Evolutionary conservation across 108 stramenopile species (phyloP).

Genomic region (Cyclotella sp.): DNA sequence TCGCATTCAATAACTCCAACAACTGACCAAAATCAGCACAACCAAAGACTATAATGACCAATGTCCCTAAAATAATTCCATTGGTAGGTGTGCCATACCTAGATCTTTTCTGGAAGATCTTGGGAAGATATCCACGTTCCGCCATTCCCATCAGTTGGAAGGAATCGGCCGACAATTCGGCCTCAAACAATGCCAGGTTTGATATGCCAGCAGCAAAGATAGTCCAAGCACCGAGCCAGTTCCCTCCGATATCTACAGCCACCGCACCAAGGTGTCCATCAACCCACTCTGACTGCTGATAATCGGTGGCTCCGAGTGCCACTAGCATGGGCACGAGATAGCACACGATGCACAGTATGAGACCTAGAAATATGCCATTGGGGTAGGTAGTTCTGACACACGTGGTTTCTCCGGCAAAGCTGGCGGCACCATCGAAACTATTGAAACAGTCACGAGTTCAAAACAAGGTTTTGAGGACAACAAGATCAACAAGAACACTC

Average conservation of each 20-base stretch:
- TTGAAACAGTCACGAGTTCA: no score
- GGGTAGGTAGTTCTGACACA: slow-evolving; percentile 79
- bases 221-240: slow-evolving; percentile 94
- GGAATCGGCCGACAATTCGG: slow-evolving; percentile 93
- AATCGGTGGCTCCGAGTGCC: slow-evolving; percentile 75
- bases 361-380: slow-evolving; percentile 72
- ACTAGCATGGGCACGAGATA: slow-evolving; percentile 86
- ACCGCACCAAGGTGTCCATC: slow-evolving; percentile 89
- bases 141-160: slow-evolving; percentile 79
- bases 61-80: slow-evolving; percentile 80
- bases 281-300: slow-evolving; percentile 69
- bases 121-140: slow-evolving; percentile 89
- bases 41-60: slow-evolving; percentile 78
- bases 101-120: slow-evolving; percentile 72
- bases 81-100: slow-evolving; percentile 88
- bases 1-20: slow-evolving; percentile 93
- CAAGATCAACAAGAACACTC: no score
- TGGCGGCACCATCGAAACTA: slow-evolving; percentile 87
- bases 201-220: slow-evolving; percentile 90
- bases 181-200: slow-evolving; percentile 92
- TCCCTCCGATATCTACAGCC: slow-evolving; percentile 74
- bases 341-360: slow-evolving; percentile 68
- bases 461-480: no score
- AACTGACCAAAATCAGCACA: slow-evolving; percentile 78
- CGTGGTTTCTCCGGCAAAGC: slow-evolving; percentile 89